Conservation (phyloP, 768 basidiomycete species). For the Gloeostereum incarnatum region DNA sequence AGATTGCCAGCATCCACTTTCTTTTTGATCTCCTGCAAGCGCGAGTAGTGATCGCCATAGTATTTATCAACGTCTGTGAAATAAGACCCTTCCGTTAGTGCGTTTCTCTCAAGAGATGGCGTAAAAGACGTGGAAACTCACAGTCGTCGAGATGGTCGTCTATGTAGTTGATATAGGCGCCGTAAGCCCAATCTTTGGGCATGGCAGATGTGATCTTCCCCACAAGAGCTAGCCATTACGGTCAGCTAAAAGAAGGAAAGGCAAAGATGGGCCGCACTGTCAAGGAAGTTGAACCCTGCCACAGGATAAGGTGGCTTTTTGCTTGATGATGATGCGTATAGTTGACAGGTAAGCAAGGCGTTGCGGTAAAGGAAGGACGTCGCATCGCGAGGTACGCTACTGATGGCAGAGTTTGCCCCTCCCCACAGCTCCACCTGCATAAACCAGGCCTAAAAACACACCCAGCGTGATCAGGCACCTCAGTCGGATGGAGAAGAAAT, state of each 20-base stretch:
- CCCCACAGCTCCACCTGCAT: slow-evolving; percentile 10
- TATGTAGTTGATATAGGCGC: slow-evolving; percentile 16
- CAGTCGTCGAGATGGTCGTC: slow-evolving; percentile 12
- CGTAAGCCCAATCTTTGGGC: slow-evolving; percentile 1
- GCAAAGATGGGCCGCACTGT: slow-evolving; percentile 1
- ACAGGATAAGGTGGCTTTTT: slow-evolving; percentile 1
- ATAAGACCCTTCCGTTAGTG: no score
- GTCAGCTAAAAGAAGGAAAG: not conserved
- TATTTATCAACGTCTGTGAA: no score
- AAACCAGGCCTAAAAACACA: slow-evolving; percentile 8
- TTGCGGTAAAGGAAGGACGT: slow-evolving; percentile 8
- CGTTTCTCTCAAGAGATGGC: no score
- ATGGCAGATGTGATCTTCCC: slow-evolving; percentile 3
- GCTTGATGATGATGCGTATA: slow-evolving; percentile 5
- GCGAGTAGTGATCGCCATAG: no score
- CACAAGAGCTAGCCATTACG: not conserved
- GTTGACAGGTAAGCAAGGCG: slow-evolving; percentile 7
- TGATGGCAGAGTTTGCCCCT: slow-evolving; percentile 8
- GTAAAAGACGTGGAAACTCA: no score
- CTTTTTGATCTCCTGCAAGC: no score
- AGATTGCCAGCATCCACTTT: no score
- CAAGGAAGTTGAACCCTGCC: slow-evolving; percentile 1
- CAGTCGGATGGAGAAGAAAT: not conserved
- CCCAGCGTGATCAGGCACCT: not conserved
- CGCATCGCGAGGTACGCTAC: slow-evolving; percentile 1